Base-by-base conservation (phyloP, 495 filamentous ascomycete genomes). In the Darksidea phi region DNA sequence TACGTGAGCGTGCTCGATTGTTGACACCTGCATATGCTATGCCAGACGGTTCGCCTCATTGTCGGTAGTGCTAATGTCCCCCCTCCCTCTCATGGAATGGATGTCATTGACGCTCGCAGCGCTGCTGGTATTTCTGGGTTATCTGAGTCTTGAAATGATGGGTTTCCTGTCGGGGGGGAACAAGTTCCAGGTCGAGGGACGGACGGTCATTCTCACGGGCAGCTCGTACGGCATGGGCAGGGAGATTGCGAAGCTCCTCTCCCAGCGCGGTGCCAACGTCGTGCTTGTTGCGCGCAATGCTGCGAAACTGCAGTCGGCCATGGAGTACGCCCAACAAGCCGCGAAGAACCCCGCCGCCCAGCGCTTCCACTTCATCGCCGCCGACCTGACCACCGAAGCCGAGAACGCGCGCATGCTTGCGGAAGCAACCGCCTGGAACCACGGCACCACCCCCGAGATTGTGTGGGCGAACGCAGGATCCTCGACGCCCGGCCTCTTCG, bases 171-270 rank as follows among this genome's bases (percentile, higher is more conserved):
- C 75, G 21, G 71, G 77, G 61, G 84, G 81, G 67, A 94, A 95
- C 68, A 83, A 89, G 41, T 88, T 96, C 73, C 83, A 83, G 61
- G 88, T 96, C 11, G 82, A 91, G 64, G 89, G 90, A 68, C 84
- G 83, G 90, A 94, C 89, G 5, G 81, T 94, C 57, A 75, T 97
- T 21, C 78, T 98, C 54, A 98, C 94, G 12, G 94, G 94, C 38
- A 93, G 85, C 53, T 97, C 95, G 0, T 88, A 96, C 70, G 94
- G 94, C 49, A 89, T 96, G 88, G 94, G 94, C 62, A 82, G 80
- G 67, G 82, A 80, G 59, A 82, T 87, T 17, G 92, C 85, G 3
- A 77, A 81, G 20, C 80, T 89, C 55, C 81, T 97, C 18, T 82
- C 94, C 4, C 73, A 76, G 54, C 94, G 90, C 78, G 94, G 94